Base-by-base conservation (phyloP, 192 early-diverging fungal species). In the Coemansia sp. region DNA sequence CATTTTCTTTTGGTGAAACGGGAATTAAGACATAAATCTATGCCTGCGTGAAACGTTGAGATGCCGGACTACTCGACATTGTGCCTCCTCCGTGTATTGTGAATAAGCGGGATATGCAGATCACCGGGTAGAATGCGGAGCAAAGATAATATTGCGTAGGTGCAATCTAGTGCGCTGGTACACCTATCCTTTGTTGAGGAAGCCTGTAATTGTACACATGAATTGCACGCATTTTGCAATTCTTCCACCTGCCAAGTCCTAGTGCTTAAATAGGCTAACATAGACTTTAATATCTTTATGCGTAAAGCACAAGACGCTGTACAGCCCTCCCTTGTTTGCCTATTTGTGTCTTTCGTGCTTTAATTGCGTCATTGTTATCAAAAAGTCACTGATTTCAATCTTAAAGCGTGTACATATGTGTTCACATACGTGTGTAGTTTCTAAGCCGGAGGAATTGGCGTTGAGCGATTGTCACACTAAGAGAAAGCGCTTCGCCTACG, bases 1-100 rank as follows among this genome's bases (percentile, higher is more conserved):
- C 61, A 61, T 20, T 61, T 18, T 38, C 27, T 11, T n/a, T 22
- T 16, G 29, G 22, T 15, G 24, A 10, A 31, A 24, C 24, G 9
- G 13, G 15, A 60, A n/a, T 60, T 60, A 20, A 38, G 20, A 22
- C 3, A 61, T n/a, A n/a, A 42, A 63, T 63, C 13, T 59, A 12
- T 24, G 61, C 61, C 38, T 38, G 61, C 33, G 40, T 22, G 61
- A 42, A 40, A 41, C 40, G 61, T 42, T 63, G 61, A 20, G 36
- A 11, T 63, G 20, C 36, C 38, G 12, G 40, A n/a, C 36, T 42
- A 33, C 36, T 41, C 7, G 20, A 24, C n/a, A 41, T 13, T 38
- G 61, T 41, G 38, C 20, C n/a, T 20, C 31, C 2, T n/a, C n/a
- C n/a, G 2, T 22, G 61, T 40, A 16, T 60, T 63, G 61, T 24